These are phyloP conservation scores for Fusarium pilosicola DNA, from an alignment of 2,329 filamentous ascomycete species.

Conservation along the genomic window DNA sequence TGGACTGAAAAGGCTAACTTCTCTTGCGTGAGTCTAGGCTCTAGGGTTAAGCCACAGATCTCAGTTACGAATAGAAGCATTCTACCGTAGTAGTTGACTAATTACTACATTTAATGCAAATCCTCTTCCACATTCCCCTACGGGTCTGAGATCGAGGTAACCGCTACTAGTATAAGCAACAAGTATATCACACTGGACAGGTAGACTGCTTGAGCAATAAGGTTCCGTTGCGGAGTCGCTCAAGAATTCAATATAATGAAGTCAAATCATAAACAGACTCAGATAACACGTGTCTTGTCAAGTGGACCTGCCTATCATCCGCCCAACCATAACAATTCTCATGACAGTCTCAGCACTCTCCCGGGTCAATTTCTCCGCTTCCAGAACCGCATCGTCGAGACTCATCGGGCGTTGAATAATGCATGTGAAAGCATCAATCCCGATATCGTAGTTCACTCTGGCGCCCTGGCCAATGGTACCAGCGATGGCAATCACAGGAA, in stretches of 20 bases:
- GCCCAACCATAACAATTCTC: conserved; percentile 47
- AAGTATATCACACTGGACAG: neutral
- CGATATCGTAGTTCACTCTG: conserved; percentile 48
- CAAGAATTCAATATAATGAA: neutral
- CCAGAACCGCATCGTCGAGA: conserved; percentile 45
- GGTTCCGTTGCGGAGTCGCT: neutral
- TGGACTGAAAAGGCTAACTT: neutral
- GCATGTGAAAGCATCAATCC: conserved; percentile 49
- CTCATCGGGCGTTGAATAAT: conserved; percentile 48
- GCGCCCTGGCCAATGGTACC: conserved; percentile 51
- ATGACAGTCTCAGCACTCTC: conserved; percentile 50
- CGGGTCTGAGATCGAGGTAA: neutral
- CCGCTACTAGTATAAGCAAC: neutral
- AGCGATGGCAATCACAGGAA: conserved; percentile 56
- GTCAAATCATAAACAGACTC: neutral
- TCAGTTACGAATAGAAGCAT: neutral
- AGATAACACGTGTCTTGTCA: neutral
- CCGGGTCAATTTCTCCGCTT: conserved; percentile 46
- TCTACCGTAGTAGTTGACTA: neutral
- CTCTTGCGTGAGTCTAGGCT: neutral
- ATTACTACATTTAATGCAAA: neutral
- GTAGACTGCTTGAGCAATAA: neutral
- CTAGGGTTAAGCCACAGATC: neutral
- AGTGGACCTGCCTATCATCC: conserved; percentile 39
- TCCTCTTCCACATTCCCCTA: neutral